Conservation (phyloP, 345 rosid genomes). For the Gossypium anomalum region DNA sequence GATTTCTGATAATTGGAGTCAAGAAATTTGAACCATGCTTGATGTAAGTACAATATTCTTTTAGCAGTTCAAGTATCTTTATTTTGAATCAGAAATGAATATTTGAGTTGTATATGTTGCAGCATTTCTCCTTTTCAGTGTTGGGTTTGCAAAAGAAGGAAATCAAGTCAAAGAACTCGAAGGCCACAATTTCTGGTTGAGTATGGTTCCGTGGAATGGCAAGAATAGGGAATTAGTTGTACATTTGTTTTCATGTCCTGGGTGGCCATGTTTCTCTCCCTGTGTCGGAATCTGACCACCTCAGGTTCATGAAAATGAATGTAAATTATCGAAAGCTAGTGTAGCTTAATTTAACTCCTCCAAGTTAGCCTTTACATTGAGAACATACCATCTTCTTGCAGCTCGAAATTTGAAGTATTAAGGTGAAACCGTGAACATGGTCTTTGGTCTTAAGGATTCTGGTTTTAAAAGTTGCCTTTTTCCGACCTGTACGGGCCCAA, state of each 20-base stretch:
- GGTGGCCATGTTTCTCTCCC: neutral
- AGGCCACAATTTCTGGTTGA: neutral
- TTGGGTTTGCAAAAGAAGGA: neutral
- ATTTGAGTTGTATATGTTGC: neutral
- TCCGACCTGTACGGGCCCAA: too few species aligned
- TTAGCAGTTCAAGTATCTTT: neutral
- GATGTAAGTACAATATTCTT: neutral
- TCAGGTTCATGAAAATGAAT: neutral
- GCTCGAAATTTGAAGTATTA: neutral
- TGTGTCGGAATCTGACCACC: neutral
- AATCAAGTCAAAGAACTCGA: neutral
- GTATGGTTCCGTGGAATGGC: neutral
- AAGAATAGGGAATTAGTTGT: neutral
- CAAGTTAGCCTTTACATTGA: neutral
- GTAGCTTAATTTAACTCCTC: neutral
- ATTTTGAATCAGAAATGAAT: neutral
- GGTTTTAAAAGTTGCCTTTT: too few species aligned
- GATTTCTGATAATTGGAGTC: conserved; percentile 32
- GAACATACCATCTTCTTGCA: neutral
- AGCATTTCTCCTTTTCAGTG: neutral
- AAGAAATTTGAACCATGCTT: conserved; percentile 36
- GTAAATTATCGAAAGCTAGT: neutral
- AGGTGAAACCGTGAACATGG: neutral
- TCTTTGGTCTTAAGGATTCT: neutral
- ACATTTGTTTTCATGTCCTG: neutral